Evolutionary conservation across 2,329 filamentous ascomycete genomes (phyloP).

Genomic region (Calonectria henricotiae): DNA sequence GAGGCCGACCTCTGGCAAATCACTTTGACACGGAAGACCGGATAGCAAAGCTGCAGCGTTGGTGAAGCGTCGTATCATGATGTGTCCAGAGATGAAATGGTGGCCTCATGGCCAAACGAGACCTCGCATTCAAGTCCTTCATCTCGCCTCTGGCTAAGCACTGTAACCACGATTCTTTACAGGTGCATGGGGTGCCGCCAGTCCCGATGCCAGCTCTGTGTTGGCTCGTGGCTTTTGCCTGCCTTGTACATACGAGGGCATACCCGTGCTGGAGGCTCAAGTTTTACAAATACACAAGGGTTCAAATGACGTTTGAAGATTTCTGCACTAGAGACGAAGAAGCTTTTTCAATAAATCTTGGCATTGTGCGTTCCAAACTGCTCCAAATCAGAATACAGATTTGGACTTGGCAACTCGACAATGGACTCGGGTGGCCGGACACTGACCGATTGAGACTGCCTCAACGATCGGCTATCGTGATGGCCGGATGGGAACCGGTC

Average conservation of each 20-base stretch:
- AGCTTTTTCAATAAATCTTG: neutral
- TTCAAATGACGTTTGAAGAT: conserved; percentile 20
- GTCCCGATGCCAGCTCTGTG: conserved; percentile 20
- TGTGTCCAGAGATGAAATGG: conserved; percentile 33
- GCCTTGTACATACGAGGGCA: conserved; percentile 26
- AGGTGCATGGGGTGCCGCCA: conserved; percentile 35
- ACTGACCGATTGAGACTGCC: conserved; percentile 36
- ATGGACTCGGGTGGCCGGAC: conserved; percentile 13
- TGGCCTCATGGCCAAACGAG: conserved; percentile 40
- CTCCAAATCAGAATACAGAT: neutral
- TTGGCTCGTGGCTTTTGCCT: conserved; percentile 33
- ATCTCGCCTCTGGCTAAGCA: conserved; percentile 28
- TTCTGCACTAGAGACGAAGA: neutral
- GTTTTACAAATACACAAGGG: neutral
- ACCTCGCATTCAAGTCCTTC: conserved; percentile 29
- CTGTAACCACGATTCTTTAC: conserved; percentile 25
- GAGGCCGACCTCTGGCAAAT: conserved; percentile 33
- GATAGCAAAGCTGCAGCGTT: conserved; percentile 25
- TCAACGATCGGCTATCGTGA: conserved; percentile 52
- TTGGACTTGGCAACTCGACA: conserved; percentile 35
- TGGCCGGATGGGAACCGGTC: conserved; percentile 49
- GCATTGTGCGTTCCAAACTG: neutral
- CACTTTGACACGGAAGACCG: conserved; percentile 18
- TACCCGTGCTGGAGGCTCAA: neutral
- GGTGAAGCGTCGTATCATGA: conserved; percentile 43